phyloP scores from a whole-genome alignment of 768 basidiomycete genomes.

The Daedaleopsis sinensis region DNA sequence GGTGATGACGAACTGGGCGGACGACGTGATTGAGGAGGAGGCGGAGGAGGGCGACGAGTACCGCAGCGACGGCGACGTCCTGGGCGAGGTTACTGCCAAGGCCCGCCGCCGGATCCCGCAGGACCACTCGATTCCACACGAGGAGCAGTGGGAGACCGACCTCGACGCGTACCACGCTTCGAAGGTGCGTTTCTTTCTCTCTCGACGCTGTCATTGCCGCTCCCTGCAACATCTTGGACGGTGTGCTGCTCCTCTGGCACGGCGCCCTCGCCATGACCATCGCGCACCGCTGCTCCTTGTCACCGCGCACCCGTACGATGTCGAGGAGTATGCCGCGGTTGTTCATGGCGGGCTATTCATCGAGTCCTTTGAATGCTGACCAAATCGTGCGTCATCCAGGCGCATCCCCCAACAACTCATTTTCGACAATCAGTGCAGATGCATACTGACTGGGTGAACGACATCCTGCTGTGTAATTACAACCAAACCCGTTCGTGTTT shows the following conservation, averaged over 20 bases:
- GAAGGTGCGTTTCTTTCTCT: slow-evolving; percentile 29
- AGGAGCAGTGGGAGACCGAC: slow-evolving; percentile 84
- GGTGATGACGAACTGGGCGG: slow-evolving; percentile 82
- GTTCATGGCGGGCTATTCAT: neutral
- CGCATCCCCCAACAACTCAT: slow-evolving; percentile 45
- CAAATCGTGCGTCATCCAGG: neutral
- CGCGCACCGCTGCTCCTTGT: too few species aligned
- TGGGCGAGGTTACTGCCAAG: slow-evolving; percentile 65
- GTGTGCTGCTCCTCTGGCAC: too few species aligned
- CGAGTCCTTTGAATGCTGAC: too few species aligned
- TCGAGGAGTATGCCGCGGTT: too few species aligned
- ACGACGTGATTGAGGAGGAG: slow-evolving; percentile 68
- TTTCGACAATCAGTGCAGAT: slow-evolving; percentile 92
- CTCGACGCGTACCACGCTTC: slow-evolving; percentile 47
- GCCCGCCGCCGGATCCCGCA: slow-evolving; percentile 34
- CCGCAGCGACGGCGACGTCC: slow-evolving; percentile 72
- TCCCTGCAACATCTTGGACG: too few species aligned
- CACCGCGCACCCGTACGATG: neutral
- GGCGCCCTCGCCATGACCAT: too few species aligned
- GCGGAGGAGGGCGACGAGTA: slow-evolving; percentile 62
- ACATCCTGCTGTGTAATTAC: slow-evolving; percentile 88
- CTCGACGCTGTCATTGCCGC: neutral
- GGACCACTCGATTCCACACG: slow-evolving; percentile 51
- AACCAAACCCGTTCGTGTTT: slow-evolving; percentile 76
- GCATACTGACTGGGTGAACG: slow-evolving; percentile 97